These are phyloP conservation scores for Ilyonectria robusta DNA, from an alignment of 2,329 filamentous ascomycete species.

Conservation along the genomic window DNA sequence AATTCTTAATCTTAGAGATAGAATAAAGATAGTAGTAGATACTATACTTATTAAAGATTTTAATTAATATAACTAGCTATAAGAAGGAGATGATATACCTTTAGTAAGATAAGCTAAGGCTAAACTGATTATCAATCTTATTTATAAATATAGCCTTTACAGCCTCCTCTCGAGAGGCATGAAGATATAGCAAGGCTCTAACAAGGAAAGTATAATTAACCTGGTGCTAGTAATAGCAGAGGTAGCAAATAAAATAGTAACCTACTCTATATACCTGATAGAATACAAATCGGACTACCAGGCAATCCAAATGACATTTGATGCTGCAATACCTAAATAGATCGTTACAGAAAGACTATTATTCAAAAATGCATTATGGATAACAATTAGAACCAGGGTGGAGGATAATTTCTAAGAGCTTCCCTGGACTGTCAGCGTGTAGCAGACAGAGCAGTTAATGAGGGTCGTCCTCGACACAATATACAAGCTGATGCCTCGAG, in stretches of 20 bases:
- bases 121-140: not conserved
- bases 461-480: slow-evolving; percentile 25
- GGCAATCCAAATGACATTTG: not conserved
- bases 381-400: too few species aligned
- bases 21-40: too few species aligned
- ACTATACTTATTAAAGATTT: too few species aligned
- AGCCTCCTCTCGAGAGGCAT: too few species aligned
- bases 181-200: too few species aligned
- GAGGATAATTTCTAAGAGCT: too few species aligned
- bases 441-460: not conserved
- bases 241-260: not conserved
- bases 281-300: not conserved
- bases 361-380: too few species aligned
- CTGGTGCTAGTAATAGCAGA: not conserved
- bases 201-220: too few species aligned
- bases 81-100: not conserved
- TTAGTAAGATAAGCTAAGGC: not conserved
- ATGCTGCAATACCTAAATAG: not conserved
- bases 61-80: not conserved
- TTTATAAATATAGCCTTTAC: not conserved
- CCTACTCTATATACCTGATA: not conserved
- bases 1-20: too few species aligned
- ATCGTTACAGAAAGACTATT: too few species aligned
- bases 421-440: too few species aligned
- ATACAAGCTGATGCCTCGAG: slow-evolving; percentile 42